A percentile compares a stretch with the other conserved stretches of the same genome.
Conservation (phyloP, 1,284 basidiomycete genomes). For the Leccinum cinnamomeum region DNA sequence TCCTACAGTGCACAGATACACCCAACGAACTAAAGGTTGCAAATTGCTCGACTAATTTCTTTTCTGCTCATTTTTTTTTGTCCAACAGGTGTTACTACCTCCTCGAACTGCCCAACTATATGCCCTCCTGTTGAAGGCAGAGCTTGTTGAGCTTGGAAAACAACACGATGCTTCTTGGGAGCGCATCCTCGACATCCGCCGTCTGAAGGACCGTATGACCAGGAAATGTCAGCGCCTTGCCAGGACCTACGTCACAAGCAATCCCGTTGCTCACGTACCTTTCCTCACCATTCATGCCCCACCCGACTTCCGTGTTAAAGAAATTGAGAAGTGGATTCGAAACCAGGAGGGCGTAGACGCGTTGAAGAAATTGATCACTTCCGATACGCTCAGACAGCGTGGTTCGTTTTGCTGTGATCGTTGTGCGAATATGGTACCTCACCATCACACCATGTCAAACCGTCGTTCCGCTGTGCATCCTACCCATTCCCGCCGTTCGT, state of each 20-base stretch:
- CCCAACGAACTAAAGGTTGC: constrained; percentile 67
- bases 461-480: constrained; percentile 33
- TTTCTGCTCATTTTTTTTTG: constrained; percentile 11
- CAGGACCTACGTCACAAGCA: constrained; percentile 40
- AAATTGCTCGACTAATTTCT: constrained; percentile 2
- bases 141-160: constrained; percentile 58
- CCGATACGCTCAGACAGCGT: constrained; percentile 28
- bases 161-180: constrained; percentile 58
- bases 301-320: constrained; percentile 68
- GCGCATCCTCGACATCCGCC: constrained; percentile 66
- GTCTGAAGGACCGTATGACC: constrained; percentile 76
- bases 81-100: constrained; percentile 59
- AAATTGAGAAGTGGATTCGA: constrained; percentile 73
- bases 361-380: constrained; percentile 24
- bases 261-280: constrained; percentile 39
- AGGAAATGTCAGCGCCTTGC: constrained; percentile 68
- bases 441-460: constrained; percentile 30
- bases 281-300: constrained; percentile 68
- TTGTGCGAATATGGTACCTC: constrained; percentile 36
- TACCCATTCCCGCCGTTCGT: constrained; percentile 29
- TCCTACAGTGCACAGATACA: constrained; percentile 72
- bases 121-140: constrained; percentile 59
- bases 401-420: constrained; percentile 38
- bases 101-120: constrained; percentile 71
- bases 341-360: constrained; percentile 36